Percentiles rank a stretch among this genome's conserved stretches.
Evolutionary conservation across 192 early-diverging fungal species (phyloP).

Genomic region (Rhizophagus sp.): DNA sequence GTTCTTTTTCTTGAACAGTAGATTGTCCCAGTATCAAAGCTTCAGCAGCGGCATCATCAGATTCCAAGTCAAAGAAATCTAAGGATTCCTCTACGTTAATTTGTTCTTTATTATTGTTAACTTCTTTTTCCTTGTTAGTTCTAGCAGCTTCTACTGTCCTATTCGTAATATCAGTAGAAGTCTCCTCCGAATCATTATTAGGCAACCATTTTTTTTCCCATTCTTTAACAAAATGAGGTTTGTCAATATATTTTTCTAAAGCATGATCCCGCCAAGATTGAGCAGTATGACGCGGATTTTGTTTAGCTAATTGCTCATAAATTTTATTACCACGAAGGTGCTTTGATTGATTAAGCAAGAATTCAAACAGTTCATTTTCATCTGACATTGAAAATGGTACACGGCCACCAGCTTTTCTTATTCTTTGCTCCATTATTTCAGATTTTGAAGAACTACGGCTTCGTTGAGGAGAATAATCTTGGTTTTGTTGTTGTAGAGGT

Average conservation of each 20-base stretch:
- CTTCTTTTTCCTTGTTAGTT: not conserved
- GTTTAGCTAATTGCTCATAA: not conserved
- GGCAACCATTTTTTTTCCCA: not conserved
- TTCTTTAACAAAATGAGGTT: not conserved
- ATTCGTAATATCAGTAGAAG: not conserved
- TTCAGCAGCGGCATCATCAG: not conserved
- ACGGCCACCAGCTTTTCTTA: not conserved
- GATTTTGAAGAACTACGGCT: not conserved
- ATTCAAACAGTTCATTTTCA: not conserved
- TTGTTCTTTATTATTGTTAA: not conserved
- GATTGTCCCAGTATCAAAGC: not conserved
- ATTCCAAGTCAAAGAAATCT: not conserved
- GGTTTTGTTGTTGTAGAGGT: not conserved
- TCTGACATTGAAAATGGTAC: not conserved
- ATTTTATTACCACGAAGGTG: not conserved
- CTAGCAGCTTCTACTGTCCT: not conserved
- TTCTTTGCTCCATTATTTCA: not conserved
- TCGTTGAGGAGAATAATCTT: not conserved
- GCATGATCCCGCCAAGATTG: slow-evolving; percentile 3
- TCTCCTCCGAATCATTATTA: not conserved
- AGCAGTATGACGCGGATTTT: not conserved
- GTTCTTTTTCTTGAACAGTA: not conserved
- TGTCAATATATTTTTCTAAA: not conserved
- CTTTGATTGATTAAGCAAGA: not conserved
- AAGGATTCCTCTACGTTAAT: not conserved